These are phyloP conservation scores for Medicago truncatula DNA, from an alignment of 306 rosid species.

Conservation along the genomic window DNA sequence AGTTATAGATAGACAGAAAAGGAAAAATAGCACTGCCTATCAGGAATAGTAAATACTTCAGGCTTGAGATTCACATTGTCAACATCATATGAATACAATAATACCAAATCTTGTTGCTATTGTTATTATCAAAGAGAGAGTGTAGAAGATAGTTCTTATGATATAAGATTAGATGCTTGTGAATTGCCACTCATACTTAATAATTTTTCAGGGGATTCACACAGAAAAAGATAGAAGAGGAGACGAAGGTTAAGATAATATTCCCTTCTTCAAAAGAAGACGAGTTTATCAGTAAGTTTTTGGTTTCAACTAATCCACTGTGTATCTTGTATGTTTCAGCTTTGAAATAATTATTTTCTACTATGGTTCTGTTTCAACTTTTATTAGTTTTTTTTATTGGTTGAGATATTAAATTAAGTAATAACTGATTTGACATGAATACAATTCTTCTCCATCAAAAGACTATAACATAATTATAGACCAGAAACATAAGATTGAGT, in stretches of 20 bases:
- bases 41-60: slow-evolving; percentile 30
- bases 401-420: slow-evolving; percentile 25
- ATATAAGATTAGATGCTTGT: slow-evolving; percentile 32
- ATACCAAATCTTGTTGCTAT: slow-evolving; percentile 23
- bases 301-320: slow-evolving; percentile 21
- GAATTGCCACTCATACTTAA: slow-evolving; percentile 14
- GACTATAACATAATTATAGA: slow-evolving; percentile 29
- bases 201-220: slow-evolving; percentile 70
- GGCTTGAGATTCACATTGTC: slow-evolving; percentile 34
- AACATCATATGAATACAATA: not conserved
- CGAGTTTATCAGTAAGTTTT: slow-evolving; percentile 71
- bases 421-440: slow-evolving; percentile 25
- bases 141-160: slow-evolving; percentile 44
- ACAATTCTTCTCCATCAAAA: not conserved
- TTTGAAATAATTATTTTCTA: slow-evolving; percentile 30
- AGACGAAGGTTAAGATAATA: slow-evolving; percentile 72
- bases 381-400: slow-evolving; percentile 18
- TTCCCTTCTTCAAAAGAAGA: slow-evolving; percentile 72
- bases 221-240: slow-evolving; percentile 75
- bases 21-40: slow-evolving; percentile 25
- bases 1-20: slow-evolving; percentile 30
- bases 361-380: slow-evolving; percentile 20
- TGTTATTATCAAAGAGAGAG: slow-evolving; percentile 25
- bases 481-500: slow-evolving; percentile 6
- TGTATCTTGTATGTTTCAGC: slow-evolving; percentile 13